These are phyloP conservation scores for Cryptococcus hybrid DNA, from an alignment of 1,284 basidiomycete genomes.

Conservation along the genomic window DNA sequence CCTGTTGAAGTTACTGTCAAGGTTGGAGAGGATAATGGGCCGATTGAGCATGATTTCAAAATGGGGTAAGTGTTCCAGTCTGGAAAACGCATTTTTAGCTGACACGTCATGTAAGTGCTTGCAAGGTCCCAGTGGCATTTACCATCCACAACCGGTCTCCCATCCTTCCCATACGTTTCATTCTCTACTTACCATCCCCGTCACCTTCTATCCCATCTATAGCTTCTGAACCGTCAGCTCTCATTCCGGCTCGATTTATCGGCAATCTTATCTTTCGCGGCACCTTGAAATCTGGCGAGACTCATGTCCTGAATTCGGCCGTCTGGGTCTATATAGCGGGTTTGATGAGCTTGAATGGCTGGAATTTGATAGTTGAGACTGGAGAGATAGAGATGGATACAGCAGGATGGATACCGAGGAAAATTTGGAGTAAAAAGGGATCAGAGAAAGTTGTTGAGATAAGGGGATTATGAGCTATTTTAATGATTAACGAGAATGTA, in stretches of 20 bases:
- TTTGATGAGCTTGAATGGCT: slow-evolving; percentile 28
- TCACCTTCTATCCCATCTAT: not conserved
- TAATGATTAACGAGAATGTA: not conserved
- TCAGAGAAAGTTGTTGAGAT: slow-evolving; percentile 13
- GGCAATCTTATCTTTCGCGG: slow-evolving; percentile 29
- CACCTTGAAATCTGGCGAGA: slow-evolving; percentile 16
- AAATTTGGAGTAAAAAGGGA: slow-evolving; percentile 13
- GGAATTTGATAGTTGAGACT: slow-evolving; percentile 29
- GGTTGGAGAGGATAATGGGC: slow-evolving; percentile 45
- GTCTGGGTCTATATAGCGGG: slow-evolving; percentile 30
- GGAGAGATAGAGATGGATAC: slow-evolving; percentile 10
- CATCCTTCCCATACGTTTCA: slow-evolving; percentile 25
- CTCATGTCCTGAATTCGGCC: slow-evolving; percentile 6
- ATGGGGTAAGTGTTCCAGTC: slow-evolving; percentile 57
- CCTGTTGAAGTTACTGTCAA: slow-evolving; percentile 55
- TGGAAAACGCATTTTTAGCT: not conserved
- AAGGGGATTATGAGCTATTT: not conserved
- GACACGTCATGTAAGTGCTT: slow-evolving; percentile 55
- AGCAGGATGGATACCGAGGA: slow-evolving; percentile 8
- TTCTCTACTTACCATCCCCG: slow-evolving; percentile 26
- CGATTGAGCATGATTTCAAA: slow-evolving; percentile 62
- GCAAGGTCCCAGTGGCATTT: slow-evolving; percentile 59
- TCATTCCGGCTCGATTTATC: slow-evolving; percentile 10
- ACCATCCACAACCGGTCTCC: slow-evolving; percentile 60
- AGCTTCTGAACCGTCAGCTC: not conserved